Percentiles rank a stretch among this genome's conserved stretches.
phyloP scores from a whole-genome alignment of 2,329 filamentous ascomycete species.

The Fonsecaea pedrosoi region DNA sequence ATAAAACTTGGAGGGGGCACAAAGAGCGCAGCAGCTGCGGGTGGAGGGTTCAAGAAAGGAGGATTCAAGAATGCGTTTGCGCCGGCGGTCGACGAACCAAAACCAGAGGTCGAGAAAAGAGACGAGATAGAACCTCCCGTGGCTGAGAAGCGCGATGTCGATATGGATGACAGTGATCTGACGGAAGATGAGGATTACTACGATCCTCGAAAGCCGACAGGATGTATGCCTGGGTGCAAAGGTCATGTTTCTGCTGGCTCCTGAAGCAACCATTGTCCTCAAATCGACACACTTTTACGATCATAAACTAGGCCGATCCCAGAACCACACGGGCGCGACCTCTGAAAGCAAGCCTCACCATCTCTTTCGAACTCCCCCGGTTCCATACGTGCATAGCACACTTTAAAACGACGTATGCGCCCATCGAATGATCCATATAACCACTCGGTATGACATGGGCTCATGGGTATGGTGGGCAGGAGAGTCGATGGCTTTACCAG shows the following conservation, averaged over 20 bases:
- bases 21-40: slow-evolving; percentile 47
- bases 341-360: not conserved
- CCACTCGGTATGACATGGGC: not conserved
- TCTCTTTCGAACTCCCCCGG: not conserved
- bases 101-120: slow-evolving; percentile 50
- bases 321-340: not conserved
- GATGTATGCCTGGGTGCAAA: slow-evolving; percentile 52
- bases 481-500: not conserved
- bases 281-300: not conserved
- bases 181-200: slow-evolving; percentile 69
- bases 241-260: slow-evolving; percentile 18
- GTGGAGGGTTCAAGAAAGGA: slow-evolving; percentile 73
- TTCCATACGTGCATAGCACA: not conserved
- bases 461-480: not conserved
- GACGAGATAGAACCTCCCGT: slow-evolving; percentile 51
- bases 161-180: slow-evolving; percentile 69
- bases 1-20: slow-evolving; percentile 42
- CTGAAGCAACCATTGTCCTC: slow-evolving; percentile 15
- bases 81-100: slow-evolving; percentile 37
- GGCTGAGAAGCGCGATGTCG: slow-evolving; percentile 41
- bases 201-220: slow-evolving; percentile 60
- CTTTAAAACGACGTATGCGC: not conserved
- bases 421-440: not conserved
- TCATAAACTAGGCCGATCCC: not conserved
- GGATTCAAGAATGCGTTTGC: slow-evolving; percentile 80